Conservation (phyloP, 768 basidiomycete species). For the Roridomyces roridus region DNA sequence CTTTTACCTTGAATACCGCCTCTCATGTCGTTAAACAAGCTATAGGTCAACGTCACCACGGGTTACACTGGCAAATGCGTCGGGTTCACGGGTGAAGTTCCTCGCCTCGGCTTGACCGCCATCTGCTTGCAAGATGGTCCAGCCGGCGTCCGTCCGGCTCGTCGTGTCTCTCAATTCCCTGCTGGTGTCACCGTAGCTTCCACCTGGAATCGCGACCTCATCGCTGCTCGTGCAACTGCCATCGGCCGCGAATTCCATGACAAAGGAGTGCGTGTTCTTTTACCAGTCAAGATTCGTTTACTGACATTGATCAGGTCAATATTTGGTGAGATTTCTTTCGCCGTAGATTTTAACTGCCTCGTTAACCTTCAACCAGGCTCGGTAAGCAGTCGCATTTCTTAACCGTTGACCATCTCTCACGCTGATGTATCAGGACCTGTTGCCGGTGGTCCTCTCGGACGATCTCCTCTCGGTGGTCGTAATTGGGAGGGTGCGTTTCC, state of each 20-base stretch:
- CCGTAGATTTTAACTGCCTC: neutral
- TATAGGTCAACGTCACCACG: constrained; percentile 16
- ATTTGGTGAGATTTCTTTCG: constrained; percentile 4
- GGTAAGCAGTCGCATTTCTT: neutral
- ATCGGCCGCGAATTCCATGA: constrained; percentile 13
- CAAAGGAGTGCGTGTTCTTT: constrained; percentile 4
- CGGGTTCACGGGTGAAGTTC: constrained; percentile 13
- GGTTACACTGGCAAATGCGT: constrained; percentile 16
- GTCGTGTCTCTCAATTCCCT: constrained; percentile 14
- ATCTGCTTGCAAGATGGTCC: constrained; percentile 12
- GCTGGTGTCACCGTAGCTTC: constrained; percentile 7
- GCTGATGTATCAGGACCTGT: neutral
- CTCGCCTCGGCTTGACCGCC: neutral
- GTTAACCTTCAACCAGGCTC: neutral
- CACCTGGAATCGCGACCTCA: constrained; percentile 16
- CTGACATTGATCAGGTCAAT: constrained; percentile 1
- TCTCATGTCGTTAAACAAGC: neutral
- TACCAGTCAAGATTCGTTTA: neutral
- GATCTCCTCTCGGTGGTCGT: neutral
- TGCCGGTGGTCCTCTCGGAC: constrained; percentile 8
- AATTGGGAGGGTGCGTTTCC: constrained; percentile 9
- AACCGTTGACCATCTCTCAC: too few species aligned
- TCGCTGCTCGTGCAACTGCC: constrained; percentile 4
- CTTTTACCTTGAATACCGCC: neutral
- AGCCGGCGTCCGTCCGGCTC: constrained; percentile 3